These are phyloP conservation scores for Monosporozyma unispora DNA, from an alignment of 805 yeast genomes.

Conservation along the genomic window DNA sequence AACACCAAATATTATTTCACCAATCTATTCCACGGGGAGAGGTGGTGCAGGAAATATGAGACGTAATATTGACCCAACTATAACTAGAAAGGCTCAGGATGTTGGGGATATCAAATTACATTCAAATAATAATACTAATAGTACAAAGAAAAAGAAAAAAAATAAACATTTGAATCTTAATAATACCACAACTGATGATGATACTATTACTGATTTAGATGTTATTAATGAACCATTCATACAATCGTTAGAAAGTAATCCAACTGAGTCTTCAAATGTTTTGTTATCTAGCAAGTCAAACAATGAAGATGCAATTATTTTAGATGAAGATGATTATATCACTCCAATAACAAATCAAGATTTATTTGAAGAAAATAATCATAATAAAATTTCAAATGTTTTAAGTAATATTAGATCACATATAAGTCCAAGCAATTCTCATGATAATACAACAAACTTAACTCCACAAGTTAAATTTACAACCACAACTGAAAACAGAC, in stretches of 20 bases:
- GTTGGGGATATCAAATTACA: slow-evolving; percentile 26
- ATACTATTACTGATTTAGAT: background rate
- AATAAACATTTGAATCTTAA: too few relatives aligned
- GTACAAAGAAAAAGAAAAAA: background rate
- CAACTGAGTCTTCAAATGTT: background rate
- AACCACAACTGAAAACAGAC: too few relatives aligned
- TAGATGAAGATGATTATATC: slow-evolving; percentile 4
- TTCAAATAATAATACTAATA: background rate
- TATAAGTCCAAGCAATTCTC: background rate
- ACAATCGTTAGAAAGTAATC: background rate
- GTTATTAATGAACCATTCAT: background rate
- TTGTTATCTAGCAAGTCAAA: too few relatives aligned
- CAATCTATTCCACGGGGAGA: slow-evolving; percentile 60
- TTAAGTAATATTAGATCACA: slow-evolving; percentile 2
- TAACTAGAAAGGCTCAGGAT: slow-evolving; percentile 58
- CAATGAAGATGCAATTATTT: background rate
- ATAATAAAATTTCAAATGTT: background rate
- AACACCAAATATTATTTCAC: slow-evolving; percentile 49
- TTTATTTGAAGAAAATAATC: background rate
- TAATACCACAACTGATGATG: background rate
- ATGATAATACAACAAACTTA: background rate
- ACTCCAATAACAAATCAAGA: slow-evolving; percentile 5
- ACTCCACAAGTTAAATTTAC: background rate
- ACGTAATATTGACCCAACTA: slow-evolving; percentile 47
- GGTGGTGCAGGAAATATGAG: slow-evolving; percentile 77